These are phyloP conservation scores for Gomphus bonarii DNA, from an alignment of 1,284 basidiomycete genomes.

Conservation along the genomic window DNA sequence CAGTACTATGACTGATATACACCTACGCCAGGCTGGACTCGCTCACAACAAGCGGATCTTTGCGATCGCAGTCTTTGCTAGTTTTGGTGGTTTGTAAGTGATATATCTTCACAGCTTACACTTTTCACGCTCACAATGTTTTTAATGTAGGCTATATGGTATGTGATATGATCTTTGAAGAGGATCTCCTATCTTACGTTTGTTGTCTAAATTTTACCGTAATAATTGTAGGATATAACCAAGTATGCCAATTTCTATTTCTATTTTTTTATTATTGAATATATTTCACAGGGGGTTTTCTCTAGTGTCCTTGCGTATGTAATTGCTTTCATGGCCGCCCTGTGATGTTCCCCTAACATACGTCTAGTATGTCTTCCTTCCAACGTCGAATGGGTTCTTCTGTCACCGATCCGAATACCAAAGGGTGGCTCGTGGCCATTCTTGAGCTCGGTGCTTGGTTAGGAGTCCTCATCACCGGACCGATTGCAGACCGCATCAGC, in stretches of 20 bases:
- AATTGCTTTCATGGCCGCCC: slow-evolving; percentile 15
- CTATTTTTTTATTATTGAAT: background rate
- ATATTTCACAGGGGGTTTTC: slow-evolving; percentile 48
- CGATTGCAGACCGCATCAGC: slow-evolving; percentile 61
- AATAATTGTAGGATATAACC: slow-evolving; percentile 45
- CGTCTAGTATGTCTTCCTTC: slow-evolving; percentile 46
- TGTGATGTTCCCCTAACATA: slow-evolving; percentile 3
- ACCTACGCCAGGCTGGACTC: slow-evolving; percentile 40
- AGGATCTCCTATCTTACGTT: background rate
- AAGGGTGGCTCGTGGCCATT: slow-evolving; percentile 63
- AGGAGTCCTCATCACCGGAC: slow-evolving; percentile 58
- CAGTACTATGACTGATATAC: background rate
- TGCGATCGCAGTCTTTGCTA: slow-evolving; percentile 59
- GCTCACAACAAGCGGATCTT: slow-evolving; percentile 52
- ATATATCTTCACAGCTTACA: background rate
- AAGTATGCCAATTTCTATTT: slow-evolving; percentile 26
- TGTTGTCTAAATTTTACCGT: slow-evolving; percentile 15
- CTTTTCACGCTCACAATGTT: background rate
- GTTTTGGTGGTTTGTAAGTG: slow-evolving; percentile 59
- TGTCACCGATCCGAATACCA: slow-evolving; percentile 36
- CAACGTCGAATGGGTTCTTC: slow-evolving; percentile 42
- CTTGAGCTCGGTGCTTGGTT: slow-evolving; percentile 65
- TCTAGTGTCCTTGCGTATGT: slow-evolving; percentile 50
- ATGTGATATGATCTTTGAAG: slow-evolving; percentile 8
- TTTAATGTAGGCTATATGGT: slow-evolving; percentile 44